phyloP scores from a whole-genome alignment of 768 basidiomycete genomes.

The Panaeolus papilionaceus region DNA sequence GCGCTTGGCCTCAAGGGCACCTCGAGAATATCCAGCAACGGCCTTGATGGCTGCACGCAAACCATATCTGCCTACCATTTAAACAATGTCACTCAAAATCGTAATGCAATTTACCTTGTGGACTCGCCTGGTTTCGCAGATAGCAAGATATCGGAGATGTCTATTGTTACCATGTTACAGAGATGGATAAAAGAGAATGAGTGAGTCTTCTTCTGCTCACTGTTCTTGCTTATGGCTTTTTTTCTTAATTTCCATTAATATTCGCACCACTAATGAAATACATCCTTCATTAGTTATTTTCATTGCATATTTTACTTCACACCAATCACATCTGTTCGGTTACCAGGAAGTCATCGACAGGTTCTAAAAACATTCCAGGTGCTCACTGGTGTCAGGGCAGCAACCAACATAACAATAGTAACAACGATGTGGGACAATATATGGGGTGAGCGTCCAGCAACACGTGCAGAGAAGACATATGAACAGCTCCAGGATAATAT shows the following conservation, averaged over 20 bases:
- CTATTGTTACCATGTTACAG: not conserved
- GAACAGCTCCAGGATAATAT: not conserved
- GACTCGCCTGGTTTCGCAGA: not conserved
- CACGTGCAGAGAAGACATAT: not conserved
- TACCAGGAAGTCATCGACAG: not conserved
- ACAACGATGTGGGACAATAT: not conserved
- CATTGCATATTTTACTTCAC: not conserved
- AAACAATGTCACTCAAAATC: not conserved
- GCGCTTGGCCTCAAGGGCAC: too few species aligned
- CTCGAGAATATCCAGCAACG: too few species aligned
- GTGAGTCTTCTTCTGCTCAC: not conserved
- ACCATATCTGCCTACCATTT: too few species aligned
- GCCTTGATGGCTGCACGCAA: too few species aligned
- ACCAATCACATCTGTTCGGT: not conserved
- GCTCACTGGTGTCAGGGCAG: not conserved
- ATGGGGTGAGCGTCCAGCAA: not conserved
- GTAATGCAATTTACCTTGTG: not conserved
- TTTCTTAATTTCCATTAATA: too few species aligned
- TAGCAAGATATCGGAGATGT: not conserved
- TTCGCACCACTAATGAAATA: too few species aligned
- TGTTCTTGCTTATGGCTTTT: too few species aligned
- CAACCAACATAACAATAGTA: not conserved
- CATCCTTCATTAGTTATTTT: not conserved
- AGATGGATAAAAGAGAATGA: not conserved
- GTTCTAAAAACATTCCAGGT: not conserved